Percentiles rank a stretch among this genome's conserved stretches.
These are phyloP conservation scores for Tricholoma flavovirens DNA, from an alignment of 768 basidiomycete species.

Conservation along the genomic window DNA sequence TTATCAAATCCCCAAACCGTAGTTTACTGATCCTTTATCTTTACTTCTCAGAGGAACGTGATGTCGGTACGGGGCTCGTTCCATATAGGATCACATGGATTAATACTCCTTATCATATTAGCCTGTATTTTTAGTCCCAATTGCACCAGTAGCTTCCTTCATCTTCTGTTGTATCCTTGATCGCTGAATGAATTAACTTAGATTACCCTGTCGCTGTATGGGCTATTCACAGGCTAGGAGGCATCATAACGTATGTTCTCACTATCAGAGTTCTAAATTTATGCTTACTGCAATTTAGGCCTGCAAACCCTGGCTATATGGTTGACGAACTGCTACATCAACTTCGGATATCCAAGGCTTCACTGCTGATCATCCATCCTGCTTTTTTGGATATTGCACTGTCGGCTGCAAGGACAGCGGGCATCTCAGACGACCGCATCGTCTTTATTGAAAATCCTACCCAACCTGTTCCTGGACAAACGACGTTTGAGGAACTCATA, in stretches of 20 bases:
- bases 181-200: conserved; percentile 16
- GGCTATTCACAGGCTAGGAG: conserved; percentile 56
- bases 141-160: conserved; percentile 41
- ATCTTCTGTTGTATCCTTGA: not conserved
- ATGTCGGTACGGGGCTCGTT: conserved; percentile 38
- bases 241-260: conserved; percentile 45
- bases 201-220: conserved; percentile 54
- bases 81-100: not conserved
- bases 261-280: not conserved
- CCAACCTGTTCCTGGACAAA: conserved; percentile 4
- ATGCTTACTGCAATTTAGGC: conserved; percentile 31
- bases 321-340: conserved; percentile 55
- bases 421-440: conserved; percentile 39
- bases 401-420: conserved; percentile 35
- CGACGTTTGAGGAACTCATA: conserved; percentile 44
- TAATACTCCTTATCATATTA: conserved; percentile 22
- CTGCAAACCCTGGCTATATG: conserved; percentile 58
- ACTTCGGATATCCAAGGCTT: conserved; percentile 40
- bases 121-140: conserved; percentile 65
- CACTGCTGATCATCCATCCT: conserved; percentile 45
- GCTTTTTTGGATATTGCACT: conserved; percentile 36
- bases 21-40: conserved; percentile 1
- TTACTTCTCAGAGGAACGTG: conserved; percentile 34
- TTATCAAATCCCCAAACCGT: not conserved
- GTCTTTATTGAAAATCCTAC: conserved; percentile 27